phyloP scores from a whole-genome alignment of 495 filamentous ascomycete genomes.

The Penicillium dipodomyicola region DNA sequence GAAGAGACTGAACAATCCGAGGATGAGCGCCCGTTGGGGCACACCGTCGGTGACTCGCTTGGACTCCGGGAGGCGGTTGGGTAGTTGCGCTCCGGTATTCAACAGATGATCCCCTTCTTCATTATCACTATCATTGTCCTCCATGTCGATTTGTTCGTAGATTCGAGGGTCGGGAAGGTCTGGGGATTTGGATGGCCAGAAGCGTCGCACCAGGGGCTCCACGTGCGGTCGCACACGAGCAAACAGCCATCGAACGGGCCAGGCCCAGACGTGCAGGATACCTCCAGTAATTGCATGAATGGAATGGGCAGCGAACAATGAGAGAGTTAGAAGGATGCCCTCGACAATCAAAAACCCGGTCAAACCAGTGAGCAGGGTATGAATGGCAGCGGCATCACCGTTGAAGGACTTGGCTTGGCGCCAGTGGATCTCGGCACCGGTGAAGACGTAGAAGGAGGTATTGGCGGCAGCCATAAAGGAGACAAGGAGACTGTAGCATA shows the following conservation, averaged over 20 bases:
- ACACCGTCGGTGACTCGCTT: slow-evolving; percentile 18
- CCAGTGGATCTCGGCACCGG: slow-evolving; percentile 46
- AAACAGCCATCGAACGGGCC: slow-evolving; percentile 29
- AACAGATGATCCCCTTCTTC: slow-evolving; percentile 25
- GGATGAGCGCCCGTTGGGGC: slow-evolving; percentile 20
- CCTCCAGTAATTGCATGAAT: slow-evolving; percentile 31
- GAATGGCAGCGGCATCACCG: slow-evolving; percentile 36
- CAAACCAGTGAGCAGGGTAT: slow-evolving; percentile 38
- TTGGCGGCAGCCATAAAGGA: slow-evolving; percentile 40
- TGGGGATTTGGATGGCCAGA: slow-evolving; percentile 11
- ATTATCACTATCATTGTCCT: slow-evolving; percentile 33
- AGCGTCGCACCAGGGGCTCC: slow-evolving; percentile 7
- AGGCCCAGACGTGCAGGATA: slow-evolving; percentile 31
- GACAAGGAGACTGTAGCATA: slow-evolving; percentile 28
- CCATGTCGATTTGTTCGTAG: slow-evolving; percentile 33
- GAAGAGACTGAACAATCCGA: slow-evolving; percentile 20
- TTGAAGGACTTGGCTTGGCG: slow-evolving; percentile 37
- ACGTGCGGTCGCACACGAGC: slow-evolving; percentile 17
- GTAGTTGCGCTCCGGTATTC: slow-evolving; percentile 3
- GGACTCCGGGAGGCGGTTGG: slow-evolving; percentile 7
- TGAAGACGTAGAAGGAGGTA: slow-evolving; percentile 38
- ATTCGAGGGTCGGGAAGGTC: slow-evolving; percentile 29
- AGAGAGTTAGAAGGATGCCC: slow-evolving; percentile 25
- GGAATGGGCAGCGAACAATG: slow-evolving; percentile 27
- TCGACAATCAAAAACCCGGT: slow-evolving; percentile 39